Base-by-base conservation (phyloP, 345 rosid genomes). In the Salix udensis region DNA sequence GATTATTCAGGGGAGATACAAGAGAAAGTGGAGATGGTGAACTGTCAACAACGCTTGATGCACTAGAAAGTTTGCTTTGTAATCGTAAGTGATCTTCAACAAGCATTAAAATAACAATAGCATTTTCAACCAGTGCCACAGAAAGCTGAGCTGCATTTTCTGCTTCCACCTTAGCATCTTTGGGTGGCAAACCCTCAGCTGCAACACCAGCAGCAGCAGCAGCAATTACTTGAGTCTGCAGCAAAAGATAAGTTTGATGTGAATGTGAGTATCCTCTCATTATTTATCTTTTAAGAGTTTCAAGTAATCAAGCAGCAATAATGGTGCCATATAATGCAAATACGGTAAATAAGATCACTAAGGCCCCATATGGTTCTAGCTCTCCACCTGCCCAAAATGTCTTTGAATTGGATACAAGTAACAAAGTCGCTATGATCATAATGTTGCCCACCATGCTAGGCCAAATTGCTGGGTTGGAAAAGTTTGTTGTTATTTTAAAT, bases 141-240 rank as follows among this genome's bases (percentile, higher is more conserved):
- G 98, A 96, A 81, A 96, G 97, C 87, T 96, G 99, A n/a, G 99
- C 96, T 77, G 97, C 98, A 88, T 86, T 90, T 76, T 92, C 92
- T 73, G 98, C 94, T 86, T 93, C 97, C 75, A 83, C 89, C 84
- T 89, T 96, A 42, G 99, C 92, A 66, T 92, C 91, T 81, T 82
- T 84, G 46, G 99, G 97, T 46, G 99, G 81, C 77, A 96, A 86
- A 76, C 98, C 97, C 84, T 88, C 99, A 53, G 99, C 99, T 46
- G 99, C 98, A 81, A 94, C 98, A 79, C 98, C 98, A 87, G 97
- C 99, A 83, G 99, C 97, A 28, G 98, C 97, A 28, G 98, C 97
- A 62, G 99, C 99, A 88, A 96, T 96, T 84, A 96, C 95, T 86
- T 96, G 97, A 84, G 98, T 96, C 99, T 96, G 94, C 87, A 64